These are phyloP conservation scores for Rosellinia necatrix DNA, from an alignment of 2,329 filamentous ascomycete species.

Conservation along the genomic window DNA sequence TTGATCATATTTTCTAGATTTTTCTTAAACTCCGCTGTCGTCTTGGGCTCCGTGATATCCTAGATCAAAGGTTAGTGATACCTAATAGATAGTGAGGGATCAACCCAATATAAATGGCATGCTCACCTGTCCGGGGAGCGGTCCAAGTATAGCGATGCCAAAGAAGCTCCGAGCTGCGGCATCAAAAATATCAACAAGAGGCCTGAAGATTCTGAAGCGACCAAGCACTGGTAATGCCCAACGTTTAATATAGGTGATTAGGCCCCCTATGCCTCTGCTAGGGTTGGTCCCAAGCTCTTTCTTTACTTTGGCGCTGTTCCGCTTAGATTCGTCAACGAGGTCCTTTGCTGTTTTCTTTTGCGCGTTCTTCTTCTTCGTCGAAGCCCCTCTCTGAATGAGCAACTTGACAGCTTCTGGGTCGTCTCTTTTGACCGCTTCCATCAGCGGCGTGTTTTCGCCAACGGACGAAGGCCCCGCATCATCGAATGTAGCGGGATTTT, in stretches of 20 bases:
- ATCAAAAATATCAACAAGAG: constrained; percentile 24
- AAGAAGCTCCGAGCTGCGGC: constrained; percentile 17
- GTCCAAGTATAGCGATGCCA: not conserved
- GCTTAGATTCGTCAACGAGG: constrained; percentile 15
- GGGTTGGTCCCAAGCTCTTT: constrained; percentile 16
- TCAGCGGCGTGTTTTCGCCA: constrained; percentile 23
- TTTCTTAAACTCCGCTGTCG: constrained; percentile 17
- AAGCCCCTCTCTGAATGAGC: constrained; percentile 24
- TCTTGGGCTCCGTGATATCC: constrained; percentile 22
- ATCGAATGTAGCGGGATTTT: constrained; percentile 24
- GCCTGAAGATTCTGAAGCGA: constrained; percentile 14
- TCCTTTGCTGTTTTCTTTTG: constrained; percentile 19
- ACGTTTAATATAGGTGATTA: constrained; percentile 23
- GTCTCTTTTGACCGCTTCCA: constrained; percentile 23
- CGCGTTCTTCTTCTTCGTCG: constrained; percentile 23
- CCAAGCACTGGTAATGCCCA: constrained; percentile 25
- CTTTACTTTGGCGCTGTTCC: constrained; percentile 11
- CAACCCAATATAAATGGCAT: not conserved
- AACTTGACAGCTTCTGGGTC: constrained; percentile 23
- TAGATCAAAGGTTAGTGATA: not conserved
- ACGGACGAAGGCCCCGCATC: constrained; percentile 11
- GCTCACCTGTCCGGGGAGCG: constrained; percentile 18
- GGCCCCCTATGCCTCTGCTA: constrained; percentile 24
- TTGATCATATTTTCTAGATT: constrained; percentile 18
- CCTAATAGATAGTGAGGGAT: not conserved